A percentile compares a stretch with the other conserved stretches of the same genome.
Conservation (phyloP, 257 asterid species). For the Buddleja alternifolia region DNA sequence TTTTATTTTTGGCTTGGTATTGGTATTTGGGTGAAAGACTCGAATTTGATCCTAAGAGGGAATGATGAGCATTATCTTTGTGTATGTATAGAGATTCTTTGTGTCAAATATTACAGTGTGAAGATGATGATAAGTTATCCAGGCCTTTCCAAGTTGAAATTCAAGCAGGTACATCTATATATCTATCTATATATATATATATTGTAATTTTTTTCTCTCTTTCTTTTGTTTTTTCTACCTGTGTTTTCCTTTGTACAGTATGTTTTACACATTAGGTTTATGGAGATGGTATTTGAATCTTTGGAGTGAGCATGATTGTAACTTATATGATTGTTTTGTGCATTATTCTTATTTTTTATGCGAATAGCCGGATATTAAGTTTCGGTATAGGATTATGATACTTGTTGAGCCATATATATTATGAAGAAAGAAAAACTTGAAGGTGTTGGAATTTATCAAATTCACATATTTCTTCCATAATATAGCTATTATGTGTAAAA, state of each 20-base stretch:
- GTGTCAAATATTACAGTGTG: not conserved
- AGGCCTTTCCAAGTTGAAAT: slow-evolving; percentile 54
- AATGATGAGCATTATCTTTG: slow-evolving; percentile 14
- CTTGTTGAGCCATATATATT: slow-evolving; percentile 6
- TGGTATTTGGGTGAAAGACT: slow-evolving; percentile 13
- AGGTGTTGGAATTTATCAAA: not conserved
- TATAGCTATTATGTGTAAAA: not conserved
- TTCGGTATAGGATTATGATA: not conserved
- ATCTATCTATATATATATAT: too few species aligned
- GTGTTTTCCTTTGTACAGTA: not conserved
- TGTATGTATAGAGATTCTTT: not conserved
- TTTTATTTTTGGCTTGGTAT: not conserved
- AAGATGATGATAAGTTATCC: slow-evolving; percentile 64
- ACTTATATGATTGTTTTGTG: not conserved
- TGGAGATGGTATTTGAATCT: slow-evolving; percentile 11
- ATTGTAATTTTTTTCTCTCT: not conserved
- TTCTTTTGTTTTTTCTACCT: not conserved
- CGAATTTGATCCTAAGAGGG: not conserved
- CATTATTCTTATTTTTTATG: not conserved
- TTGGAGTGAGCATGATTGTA: not conserved
- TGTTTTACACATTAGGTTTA: slow-evolving; percentile 11
- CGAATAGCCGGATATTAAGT: not conserved
- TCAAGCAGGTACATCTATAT: slow-evolving; percentile 54
- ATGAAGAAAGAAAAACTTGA: not conserved
- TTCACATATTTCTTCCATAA: too few species aligned